Percentiles rank a stretch among this genome's conserved stretches.
Evolutionary conservation across 371 early-diverging fungal genomes (phyloP).

Genomic region (Lichtheimia hyalospora): DNA sequence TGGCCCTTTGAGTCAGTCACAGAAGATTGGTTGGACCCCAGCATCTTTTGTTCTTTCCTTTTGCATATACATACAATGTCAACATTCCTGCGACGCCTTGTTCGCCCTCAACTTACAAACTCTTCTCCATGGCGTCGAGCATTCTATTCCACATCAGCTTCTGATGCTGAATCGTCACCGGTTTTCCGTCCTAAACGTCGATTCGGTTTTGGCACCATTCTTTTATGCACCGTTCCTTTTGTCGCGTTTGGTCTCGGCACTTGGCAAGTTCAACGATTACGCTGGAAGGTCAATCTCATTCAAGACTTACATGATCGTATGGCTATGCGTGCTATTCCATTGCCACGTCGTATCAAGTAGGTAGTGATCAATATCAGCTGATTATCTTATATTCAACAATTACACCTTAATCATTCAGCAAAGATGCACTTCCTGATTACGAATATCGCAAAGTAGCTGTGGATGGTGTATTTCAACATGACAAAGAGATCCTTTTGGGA

Average conservation of each 20-base stretch:
- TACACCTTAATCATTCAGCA: constrained; percentile 22
- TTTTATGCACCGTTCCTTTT: constrained; percentile 68
- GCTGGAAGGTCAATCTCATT: constrained; percentile 87
- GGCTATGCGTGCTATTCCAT: constrained; percentile 62
- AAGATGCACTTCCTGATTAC: constrained; percentile 56
- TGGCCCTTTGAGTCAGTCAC: no score
- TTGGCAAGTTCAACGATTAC: constrained; percentile 91
- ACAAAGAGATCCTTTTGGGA: constrained; percentile 78
- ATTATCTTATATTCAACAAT: not conserved
- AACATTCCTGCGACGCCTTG: constrained; percentile 8
- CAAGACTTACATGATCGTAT: constrained; percentile 69
- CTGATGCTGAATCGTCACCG: not conserved
- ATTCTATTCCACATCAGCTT: constrained; percentile 2
- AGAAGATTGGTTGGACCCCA: no score
- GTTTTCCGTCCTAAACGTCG: constrained; percentile 21
- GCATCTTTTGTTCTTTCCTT: not conserved
- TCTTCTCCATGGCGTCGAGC: constrained; percentile 6
- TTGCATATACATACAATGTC: constrained; percentile 1
- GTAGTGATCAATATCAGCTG: constrained; percentile 1
- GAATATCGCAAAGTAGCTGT: constrained; percentile 75
- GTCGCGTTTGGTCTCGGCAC: constrained; percentile 83
- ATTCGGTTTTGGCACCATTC: constrained; percentile 41
- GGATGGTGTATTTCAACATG: constrained; percentile 70
- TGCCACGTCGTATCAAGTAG: constrained; percentile 71
- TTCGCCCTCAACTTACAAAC: not conserved